phyloP scores from a whole-genome alignment of 805 yeast species.

The Starmerella vaccinii region DNA sequence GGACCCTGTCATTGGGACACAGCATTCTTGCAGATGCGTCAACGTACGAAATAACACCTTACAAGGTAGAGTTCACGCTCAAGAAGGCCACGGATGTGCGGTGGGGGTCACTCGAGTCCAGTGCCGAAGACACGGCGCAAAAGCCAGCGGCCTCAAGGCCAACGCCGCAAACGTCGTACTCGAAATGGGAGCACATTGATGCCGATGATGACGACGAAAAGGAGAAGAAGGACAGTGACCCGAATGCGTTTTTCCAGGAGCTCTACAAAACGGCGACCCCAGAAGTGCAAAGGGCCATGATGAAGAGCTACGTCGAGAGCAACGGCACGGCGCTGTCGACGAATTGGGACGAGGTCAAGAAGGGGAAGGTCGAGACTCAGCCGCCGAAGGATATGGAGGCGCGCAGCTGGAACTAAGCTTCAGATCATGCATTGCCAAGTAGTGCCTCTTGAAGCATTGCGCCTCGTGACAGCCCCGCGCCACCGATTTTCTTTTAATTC shows the following conservation, averaged over 20 bases:
- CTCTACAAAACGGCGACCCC: conserved; percentile 73
- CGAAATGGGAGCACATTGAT: conserved; percentile 37
- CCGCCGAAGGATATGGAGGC: conserved; percentile 71
- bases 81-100: conserved; percentile 34
- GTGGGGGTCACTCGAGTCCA: conserved; percentile 10
- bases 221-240: conserved; percentile 54
- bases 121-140: background rate
- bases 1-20: conserved; percentile 45
- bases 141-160: conserved; percentile 41
- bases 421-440: too few relatives aligned
- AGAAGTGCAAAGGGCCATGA: conserved; percentile 86
- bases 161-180: conserved; percentile 37
- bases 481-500: too few relatives aligned
- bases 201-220: conserved; percentile 35
- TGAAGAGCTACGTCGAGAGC: conserved; percentile 89
- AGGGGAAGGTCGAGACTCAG: conserved; percentile 49
- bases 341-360: conserved; percentile 79
- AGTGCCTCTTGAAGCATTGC: too few relatives aligned
- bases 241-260: conserved; percentile 57
- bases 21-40: conserved; percentile 42
- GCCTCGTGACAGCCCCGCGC: too few relatives aligned
- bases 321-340: conserved; percentile 91
- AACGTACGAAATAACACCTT: conserved; percentile 45
- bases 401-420: conserved; percentile 36
- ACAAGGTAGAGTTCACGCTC: conserved; percentile 66